Conservation (phyloP, 2,329 filamentous ascomycete species). For the Fusarium sp. region DNA sequence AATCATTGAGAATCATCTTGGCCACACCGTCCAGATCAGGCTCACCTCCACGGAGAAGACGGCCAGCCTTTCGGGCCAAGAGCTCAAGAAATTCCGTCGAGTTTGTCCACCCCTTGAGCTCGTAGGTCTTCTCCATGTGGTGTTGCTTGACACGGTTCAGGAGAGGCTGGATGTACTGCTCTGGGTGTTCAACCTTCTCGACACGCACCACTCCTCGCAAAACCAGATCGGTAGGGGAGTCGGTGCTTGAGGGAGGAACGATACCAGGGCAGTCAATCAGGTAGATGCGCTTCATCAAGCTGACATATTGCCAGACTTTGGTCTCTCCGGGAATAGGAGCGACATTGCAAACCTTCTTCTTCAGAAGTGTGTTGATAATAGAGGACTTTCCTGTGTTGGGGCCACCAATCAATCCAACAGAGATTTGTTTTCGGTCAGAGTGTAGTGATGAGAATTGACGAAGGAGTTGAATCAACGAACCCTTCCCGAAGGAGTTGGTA, state of each 20-base stretch:
- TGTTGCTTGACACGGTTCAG: conserved; percentile 82
- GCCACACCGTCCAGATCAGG: conserved; percentile 94
- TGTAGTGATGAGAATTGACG: conserved; percentile 93
- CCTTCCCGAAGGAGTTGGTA: conserved; percentile 97
- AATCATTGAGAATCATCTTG: conserved; percentile 97
- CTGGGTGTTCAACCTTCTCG: conserved; percentile 95
- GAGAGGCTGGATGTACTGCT: conserved; percentile 91
- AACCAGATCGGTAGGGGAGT: conserved; percentile 87
- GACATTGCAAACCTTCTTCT: conserved; percentile 93
- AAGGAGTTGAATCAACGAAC: conserved; percentile 89
- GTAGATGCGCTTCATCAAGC: conserved; percentile 88
- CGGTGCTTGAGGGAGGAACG: conserved; percentile 86
- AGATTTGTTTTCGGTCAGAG: conserved; percentile 91
- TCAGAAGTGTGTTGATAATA: conserved; percentile 94
- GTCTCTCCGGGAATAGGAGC: conserved; percentile 97
- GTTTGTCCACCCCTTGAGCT: conserved; percentile 81
- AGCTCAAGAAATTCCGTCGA: conserved; percentile 86
- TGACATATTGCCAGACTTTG: conserved; percentile 98
- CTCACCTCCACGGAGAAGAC: conserved; percentile 91
- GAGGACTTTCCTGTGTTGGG: conserved; percentile 97
- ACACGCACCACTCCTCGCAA: conserved; percentile 91
- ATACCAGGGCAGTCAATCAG: conserved; percentile 98
- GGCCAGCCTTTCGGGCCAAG: conserved; percentile 85
- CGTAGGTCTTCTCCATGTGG: conserved; percentile 93
- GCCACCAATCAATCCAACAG: conserved; percentile 80